Evolutionary conservation across 805 yeast species (phyloP).

Genomic region (Metschnikowia dekortorum): DNA sequence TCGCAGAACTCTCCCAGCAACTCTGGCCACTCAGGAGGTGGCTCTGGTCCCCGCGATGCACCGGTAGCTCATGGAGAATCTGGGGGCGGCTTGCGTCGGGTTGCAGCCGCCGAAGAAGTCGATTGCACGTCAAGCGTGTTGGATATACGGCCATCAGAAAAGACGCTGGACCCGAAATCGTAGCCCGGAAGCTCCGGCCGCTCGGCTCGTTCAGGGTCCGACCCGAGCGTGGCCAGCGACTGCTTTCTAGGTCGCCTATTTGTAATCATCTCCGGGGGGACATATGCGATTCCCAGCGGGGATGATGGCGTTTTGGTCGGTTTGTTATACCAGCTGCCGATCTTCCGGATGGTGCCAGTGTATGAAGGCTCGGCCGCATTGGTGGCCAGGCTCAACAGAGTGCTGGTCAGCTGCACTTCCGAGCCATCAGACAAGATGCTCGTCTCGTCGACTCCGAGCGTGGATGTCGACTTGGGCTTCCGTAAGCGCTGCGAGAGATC

Average conservation of each 20-base stretch:
- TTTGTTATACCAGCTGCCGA: slow-evolving; percentile 67
- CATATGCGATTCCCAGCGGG: slow-evolving; percentile 18
- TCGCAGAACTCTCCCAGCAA: too few species aligned
- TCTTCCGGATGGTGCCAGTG: slow-evolving; percentile 24
- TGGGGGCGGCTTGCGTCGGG: background rate
- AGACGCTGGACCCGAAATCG: slow-evolving; percentile 14
- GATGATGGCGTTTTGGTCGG: slow-evolving; percentile 26
- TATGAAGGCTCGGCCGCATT: background rate
- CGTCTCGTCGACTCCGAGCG: slow-evolving; percentile 22
- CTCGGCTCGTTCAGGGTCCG: slow-evolving; percentile 11
- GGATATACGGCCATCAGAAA: slow-evolving; percentile 4
- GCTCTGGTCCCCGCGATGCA: too few species aligned
- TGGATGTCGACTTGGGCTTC: slow-evolving; percentile 20
- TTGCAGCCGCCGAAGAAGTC: background rate
- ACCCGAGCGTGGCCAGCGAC: slow-evolving; percentile 12
- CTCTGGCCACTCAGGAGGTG: too few species aligned
- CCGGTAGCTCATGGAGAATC: background rate
- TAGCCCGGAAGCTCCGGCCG: slow-evolving; percentile 9
- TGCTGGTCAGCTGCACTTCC: slow-evolving; percentile 6
- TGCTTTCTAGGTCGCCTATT: slow-evolving; percentile 42
- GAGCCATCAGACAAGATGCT: slow-evolving; percentile 27
- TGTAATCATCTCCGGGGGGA: slow-evolving; percentile 67
- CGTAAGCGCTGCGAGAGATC: slow-evolving; percentile 15
- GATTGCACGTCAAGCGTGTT: slow-evolving; percentile 7
- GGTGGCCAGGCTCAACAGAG: background rate